Conservation (phyloP, 2,329 filamentous ascomycete genomes). For the Cladophialophora exuberans region DNA sequence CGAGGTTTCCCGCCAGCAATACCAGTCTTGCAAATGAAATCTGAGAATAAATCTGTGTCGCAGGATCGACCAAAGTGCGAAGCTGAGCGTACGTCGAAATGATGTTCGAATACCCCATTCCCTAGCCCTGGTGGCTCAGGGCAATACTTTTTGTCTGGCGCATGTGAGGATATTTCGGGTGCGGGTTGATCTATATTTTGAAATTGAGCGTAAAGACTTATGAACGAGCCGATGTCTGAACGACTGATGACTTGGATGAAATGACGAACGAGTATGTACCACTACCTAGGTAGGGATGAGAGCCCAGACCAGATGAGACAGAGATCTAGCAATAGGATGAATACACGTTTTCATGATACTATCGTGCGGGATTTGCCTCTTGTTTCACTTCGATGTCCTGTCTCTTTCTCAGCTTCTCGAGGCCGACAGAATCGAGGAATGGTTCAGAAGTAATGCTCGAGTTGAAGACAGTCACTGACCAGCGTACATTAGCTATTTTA, state of each 20-base stretch:
- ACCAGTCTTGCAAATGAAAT: slow-evolving; percentile 14
- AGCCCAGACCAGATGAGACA: slow-evolving; percentile 10
- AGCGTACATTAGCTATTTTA: slow-evolving; percentile 3
- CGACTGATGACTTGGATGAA: slow-evolving; percentile 30
- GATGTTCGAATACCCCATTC: slow-evolving; percentile 6
- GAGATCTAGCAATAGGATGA: slow-evolving; percentile 4
- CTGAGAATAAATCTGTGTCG: slow-evolving; percentile 1
- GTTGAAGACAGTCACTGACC: slow-evolving; percentile 39
- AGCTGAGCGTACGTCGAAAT: too few species aligned
- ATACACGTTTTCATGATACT: slow-evolving; percentile 5
- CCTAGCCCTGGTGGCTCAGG: slow-evolving; percentile 23
- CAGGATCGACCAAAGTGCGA: not conserved
- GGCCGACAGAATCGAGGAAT: slow-evolving; percentile 42
- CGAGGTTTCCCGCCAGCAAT: slow-evolving; percentile 35
- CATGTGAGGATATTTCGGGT: slow-evolving; percentile 12
- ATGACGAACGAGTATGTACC: slow-evolving; percentile 27
- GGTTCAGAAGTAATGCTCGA: slow-evolving; percentile 41
- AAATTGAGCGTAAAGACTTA: slow-evolving; percentile 12
- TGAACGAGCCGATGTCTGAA: slow-evolving; percentile 26
- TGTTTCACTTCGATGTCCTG: slow-evolving; percentile 14
- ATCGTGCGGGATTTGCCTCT: not conserved
- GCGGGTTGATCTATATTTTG: slow-evolving; percentile 2
- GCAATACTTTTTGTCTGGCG: slow-evolving; percentile 9
- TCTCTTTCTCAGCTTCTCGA: slow-evolving; percentile 39
- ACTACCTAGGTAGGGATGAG: too few species aligned